phyloP scores from a whole-genome alignment of 176 grass and related monocot species.

The Musa itinerans region DNA sequence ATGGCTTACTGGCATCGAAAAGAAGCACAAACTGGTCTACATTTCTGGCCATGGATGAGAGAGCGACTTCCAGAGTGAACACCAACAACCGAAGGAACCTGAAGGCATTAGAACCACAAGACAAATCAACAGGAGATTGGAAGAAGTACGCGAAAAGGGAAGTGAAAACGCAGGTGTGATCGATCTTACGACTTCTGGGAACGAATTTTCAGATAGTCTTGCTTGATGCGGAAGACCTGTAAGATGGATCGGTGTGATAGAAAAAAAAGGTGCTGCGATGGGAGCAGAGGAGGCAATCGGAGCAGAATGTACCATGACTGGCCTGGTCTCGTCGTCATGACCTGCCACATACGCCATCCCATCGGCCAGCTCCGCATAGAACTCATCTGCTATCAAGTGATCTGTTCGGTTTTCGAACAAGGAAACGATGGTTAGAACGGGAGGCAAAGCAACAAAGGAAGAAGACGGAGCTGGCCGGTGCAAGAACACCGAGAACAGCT shows the following conservation, averaged over 20 bases:
- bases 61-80: slow-evolving; percentile 85
- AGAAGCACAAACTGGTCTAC: slow-evolving; percentile 86
- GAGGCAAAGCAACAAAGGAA: not conserved
- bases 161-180: not conserved
- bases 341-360: slow-evolving; percentile 84
- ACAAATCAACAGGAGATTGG: too few relatives aligned
- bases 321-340: slow-evolving; percentile 82
- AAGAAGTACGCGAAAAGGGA: too few relatives aligned
- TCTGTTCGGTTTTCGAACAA: slow-evolving; percentile 25
- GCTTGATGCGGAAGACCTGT: slow-evolving; percentile 86
- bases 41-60: slow-evolving; percentile 77
- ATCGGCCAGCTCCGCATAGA: slow-evolving; percentile 67
- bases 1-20: slow-evolving; percentile 87
- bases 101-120: not conserved
- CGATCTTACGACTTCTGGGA: slow-evolving; percentile 77
- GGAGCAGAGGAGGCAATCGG: not conserved
- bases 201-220: slow-evolving; percentile 80
- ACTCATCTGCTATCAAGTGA: slow-evolving; percentile 89
- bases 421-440: not conserved
- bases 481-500: too few relatives aligned
- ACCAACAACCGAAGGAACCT: slow-evolving; percentile 87
- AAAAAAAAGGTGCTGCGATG: not conserved
- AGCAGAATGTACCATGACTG: slow-evolving; percentile 52
- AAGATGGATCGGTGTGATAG: not conserved
- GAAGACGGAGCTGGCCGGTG: too few relatives aligned